Percentiles rank a stretch among this genome's conserved stretches.
These are phyloP conservation scores for Ceratocystis huliohia DNA, from an alignment of 2,329 filamentous ascomycete species.

Conservation along the genomic window DNA sequence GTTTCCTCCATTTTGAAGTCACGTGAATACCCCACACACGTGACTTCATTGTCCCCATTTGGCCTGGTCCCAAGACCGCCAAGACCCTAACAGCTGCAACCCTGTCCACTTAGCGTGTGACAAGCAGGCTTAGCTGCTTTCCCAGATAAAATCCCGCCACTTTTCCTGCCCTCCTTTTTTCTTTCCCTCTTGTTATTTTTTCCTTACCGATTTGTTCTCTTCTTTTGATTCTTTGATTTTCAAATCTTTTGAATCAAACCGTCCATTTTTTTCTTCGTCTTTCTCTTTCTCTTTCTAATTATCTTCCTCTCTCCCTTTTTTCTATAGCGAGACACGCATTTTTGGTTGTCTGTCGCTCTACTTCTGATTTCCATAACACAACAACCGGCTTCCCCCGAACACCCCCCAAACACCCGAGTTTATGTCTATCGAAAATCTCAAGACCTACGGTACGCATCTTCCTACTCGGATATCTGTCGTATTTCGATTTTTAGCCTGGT, in stretches of 20 bases:
- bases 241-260: conserved; percentile 21
- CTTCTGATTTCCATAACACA: conserved; percentile 29
- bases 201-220: conserved; percentile 23
- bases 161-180: conserved; percentile 8
- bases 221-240: conserved; percentile 16
- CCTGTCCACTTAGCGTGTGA: neutral
- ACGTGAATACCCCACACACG: neutral
- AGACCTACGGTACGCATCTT: conserved; percentile 67
- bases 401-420: conserved; percentile 62
- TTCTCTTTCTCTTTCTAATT: neutral
- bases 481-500: neutral
- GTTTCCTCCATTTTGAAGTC: neutral
- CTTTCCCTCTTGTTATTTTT: conserved; percentile 23
- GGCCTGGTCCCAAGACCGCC: neutral
- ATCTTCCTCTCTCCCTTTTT: conserved; percentile 7
- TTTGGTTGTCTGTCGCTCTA: conserved; percentile 40
- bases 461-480: neutral
- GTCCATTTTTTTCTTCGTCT: neutral
- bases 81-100: neutral
- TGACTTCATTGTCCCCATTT: neutral
- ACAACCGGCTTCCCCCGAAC: conserved; percentile 42
- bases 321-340: conserved; percentile 36
- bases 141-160: conserved; percentile 16
- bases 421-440: conserved; percentile 99
- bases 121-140: neutral